A percentile compares a stretch with the other conserved stretches of the same genome.
These are phyloP conservation scores for Artemisia argyi DNA, from an alignment of 129 eudicot genomes.

Conservation along the genomic window DNA sequence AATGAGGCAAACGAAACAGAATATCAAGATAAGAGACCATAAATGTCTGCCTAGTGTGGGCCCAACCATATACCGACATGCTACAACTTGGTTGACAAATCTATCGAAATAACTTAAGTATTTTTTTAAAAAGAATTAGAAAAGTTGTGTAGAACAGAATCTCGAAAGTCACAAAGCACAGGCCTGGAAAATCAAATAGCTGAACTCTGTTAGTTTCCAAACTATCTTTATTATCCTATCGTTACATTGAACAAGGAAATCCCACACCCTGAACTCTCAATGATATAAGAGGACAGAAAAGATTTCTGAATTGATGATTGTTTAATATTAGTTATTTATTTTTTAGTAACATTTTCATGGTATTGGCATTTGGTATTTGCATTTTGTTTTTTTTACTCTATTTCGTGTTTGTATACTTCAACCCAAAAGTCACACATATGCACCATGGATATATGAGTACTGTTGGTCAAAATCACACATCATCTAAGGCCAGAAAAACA, in stretches of 20 bases:
- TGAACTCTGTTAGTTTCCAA: too few species aligned
- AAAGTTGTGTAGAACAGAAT: too few species aligned
- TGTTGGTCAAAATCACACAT: not conserved
- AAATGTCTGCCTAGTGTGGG: too few species aligned
- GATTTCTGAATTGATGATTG: conserved; percentile 14
- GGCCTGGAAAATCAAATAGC: too few species aligned
- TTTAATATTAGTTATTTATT: conserved; percentile 3
- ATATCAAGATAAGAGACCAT: not conserved
- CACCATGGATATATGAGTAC: not conserved
- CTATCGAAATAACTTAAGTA: not conserved
- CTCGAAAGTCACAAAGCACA: too few species aligned
- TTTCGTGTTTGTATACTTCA: too few species aligned
- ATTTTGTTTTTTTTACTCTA: too few species aligned
- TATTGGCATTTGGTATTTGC: not conserved
- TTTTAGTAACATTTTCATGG: conserved; percentile 4
- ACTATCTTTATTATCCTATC: too few species aligned
- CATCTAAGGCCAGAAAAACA: not conserved
- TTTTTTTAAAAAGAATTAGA: not conserved
- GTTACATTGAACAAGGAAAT: too few species aligned
- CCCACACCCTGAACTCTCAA: conserved; percentile 18
- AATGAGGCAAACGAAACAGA: conserved; percentile 2
- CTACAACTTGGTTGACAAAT: conserved; percentile 21
- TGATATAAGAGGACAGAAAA: conserved; percentile 2
- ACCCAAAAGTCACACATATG: too few species aligned
- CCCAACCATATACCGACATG: not conserved